A percentile compares a stretch with the other conserved stretches of the same genome.
phyloP scores from a whole-genome alignment of 345 rosid genomes.

The Lumnitzera littorea region DNA sequence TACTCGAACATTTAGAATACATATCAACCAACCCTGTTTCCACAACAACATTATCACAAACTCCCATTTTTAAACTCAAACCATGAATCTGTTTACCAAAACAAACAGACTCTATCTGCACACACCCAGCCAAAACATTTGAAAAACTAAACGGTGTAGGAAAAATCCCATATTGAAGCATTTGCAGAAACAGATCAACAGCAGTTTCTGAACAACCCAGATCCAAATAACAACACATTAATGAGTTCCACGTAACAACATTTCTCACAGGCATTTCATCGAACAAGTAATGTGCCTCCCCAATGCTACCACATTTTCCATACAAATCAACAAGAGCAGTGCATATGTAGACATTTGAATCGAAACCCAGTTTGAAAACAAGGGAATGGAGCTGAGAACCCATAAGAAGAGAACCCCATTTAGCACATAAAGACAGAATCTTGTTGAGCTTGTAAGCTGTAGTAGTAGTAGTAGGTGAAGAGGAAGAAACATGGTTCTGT shows the following conservation, averaged over 20 bases:
- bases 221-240: conserved; percentile 25
- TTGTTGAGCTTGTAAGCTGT: conserved; percentile 20
- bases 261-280: conserved; percentile 23
- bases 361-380: conserved; percentile 20
- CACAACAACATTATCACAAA: conserved; percentile 18
- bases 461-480: conserved; percentile 5
- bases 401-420: conserved; percentile 7
- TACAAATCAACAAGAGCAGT: conserved; percentile 26
- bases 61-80: conserved; percentile 20
- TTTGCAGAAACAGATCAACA: conserved; percentile 12
- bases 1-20: conserved; percentile 22
- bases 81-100: conserved; percentile 29
- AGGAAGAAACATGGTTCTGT: neutral
- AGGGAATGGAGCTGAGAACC: conserved; percentile 26
- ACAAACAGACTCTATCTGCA: conserved; percentile 16
- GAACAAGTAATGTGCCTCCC: conserved; percentile 16
- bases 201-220: conserved; percentile 9
- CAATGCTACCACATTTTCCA: conserved; percentile 13
- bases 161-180: conserved; percentile 10
- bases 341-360: conserved; percentile 21
- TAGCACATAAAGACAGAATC: conserved; percentile 19
- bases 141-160: conserved; percentile 14
- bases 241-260: conserved; percentile 26
- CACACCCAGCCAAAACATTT: conserved; percentile 18
- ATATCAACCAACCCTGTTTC: conserved; percentile 26